Conservation (phyloP, 768 basidiomycete genomes). For the Amanita molliuscula region DNA sequence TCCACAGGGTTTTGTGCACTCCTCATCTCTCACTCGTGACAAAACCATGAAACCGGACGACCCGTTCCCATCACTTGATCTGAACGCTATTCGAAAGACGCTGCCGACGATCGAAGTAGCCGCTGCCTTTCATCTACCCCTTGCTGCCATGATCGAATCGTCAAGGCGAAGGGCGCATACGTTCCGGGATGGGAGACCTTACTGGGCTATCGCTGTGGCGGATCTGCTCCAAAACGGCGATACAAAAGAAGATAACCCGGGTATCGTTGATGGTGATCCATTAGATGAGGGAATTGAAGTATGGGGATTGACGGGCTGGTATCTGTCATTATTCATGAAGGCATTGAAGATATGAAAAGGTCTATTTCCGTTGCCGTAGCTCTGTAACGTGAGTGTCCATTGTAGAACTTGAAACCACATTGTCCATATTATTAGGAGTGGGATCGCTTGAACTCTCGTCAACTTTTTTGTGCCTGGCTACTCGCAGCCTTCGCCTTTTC, state of each 20-base stretch:
- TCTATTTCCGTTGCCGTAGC: slow-evolving; percentile 3
- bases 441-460: slow-evolving; percentile 12
- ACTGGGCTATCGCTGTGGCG: slow-evolving; percentile 60
- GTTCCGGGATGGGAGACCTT: slow-evolving; percentile 49
- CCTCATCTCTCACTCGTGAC: not conserved
- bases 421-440: slow-evolving; percentile 4
- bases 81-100: slow-evolving; percentile 31
- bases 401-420: not conserved
- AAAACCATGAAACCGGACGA: slow-evolving; percentile 13
- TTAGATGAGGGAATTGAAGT: slow-evolving; percentile 47
- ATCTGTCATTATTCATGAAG: slow-evolving; percentile 54
- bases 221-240: slow-evolving; percentile 30
- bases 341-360: slow-evolving; percentile 32
- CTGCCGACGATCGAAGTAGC: slow-evolving; percentile 58
- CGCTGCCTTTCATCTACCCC: slow-evolving; percentile 60
- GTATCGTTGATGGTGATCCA: slow-evolving; percentile 30
- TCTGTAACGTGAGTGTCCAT: not conserved
- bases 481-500: slow-evolving; percentile 9
- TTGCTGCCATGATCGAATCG: slow-evolving; percentile 37
- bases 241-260: slow-evolving; percentile 15
- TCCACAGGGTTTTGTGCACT: slow-evolving; percentile 20
- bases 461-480: slow-evolving; percentile 26
- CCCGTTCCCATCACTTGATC: slow-evolving; percentile 51
- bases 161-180: slow-evolving; percentile 36
- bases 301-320: slow-evolving; percentile 85